Base-by-base conservation (phyloP, 2,329 filamentous ascomycete genomes). In the Ophiobolus disseminans region DNA sequence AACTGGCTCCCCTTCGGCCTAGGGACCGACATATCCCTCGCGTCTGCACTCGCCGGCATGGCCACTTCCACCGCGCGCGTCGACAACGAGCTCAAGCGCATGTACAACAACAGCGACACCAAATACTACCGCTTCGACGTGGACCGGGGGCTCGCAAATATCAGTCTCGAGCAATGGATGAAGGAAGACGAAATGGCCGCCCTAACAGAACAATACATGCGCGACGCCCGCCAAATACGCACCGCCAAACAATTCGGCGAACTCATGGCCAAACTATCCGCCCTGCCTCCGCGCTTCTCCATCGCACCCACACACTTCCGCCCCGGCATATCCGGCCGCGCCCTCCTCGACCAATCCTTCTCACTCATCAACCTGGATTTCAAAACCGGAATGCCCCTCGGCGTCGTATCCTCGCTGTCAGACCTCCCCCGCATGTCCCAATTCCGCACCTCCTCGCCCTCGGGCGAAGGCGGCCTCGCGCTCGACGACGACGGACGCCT, bases 91-190 rank as follows among this genome's bases (percentile, higher is more conserved):
- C 71, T 75, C 69, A 68, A 72, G 44, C 66, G 72, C 34, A 73
- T 72, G 70, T 74, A 73, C 58, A 69, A 65, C 58, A 64, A 67
- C 47, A 63, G 57, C 0, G 57, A 58, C n/a, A 75, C 71, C 1
- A 58, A 53, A 4, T 74, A 75, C 56, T 72, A 64, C 55, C 70
- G 72, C 23, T 74, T 74, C 52, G 71, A 75, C 44, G 72, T 75
- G 2, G 70, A 74, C 44, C 65, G 69, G n/a, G 72, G 72, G 3
- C 64, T 75, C 16, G 70, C 66, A 21, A 68, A 75, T 32, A 58
- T 74, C 20, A 66, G 59, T 11, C 64, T 75, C 5, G 72, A 75
- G 55, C 69, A 75, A 48, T 75, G 72, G 70, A 74, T 74, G 70
- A 69, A 69, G 39, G 69, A 73, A 57, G 72, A 73, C 43, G 69